Evolutionary conservation across 1,284 basidiomycete species (phyloP), one percentile per base, ranked within the genome.

Genomic region (Marasmius sp.): DNA sequence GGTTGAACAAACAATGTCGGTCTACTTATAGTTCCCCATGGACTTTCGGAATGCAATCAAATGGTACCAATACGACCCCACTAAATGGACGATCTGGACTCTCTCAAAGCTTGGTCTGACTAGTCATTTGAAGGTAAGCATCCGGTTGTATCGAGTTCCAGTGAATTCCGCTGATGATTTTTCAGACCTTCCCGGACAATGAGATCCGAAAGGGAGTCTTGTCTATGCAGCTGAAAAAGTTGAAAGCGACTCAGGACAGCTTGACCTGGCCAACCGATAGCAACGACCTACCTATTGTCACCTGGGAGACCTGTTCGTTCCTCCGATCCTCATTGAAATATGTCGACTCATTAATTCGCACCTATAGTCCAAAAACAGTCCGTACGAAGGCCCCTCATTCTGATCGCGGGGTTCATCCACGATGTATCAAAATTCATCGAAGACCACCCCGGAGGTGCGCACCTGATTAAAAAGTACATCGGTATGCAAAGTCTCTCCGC

Each of bases 1-100:
- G 38, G 43, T 57, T 60, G 33, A 8, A 11, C 37, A 8, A 51
- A 16, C 16, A 56, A 22, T 43, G 36, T 34, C 58, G 12, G 20
- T 52, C n/a, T 54, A 11, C 41, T 27, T 10, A 3, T 34, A 95
- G 76, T 94, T 95, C 85, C 93, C 93, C 10, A 93, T 93, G 91
- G 95, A 97, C 77, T 97, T 93, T 81, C 85, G 95, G 48, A 96
- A 96, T 71, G 94, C 93, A 48, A 93, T 95, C 81, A 92, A 83
- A 76, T 95, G 92, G 92, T 94, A 92, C 73, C 93, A 95, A 74
- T 95, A 94, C 70, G 91, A 93, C 69, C 91, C 89, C 7, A 92
- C 90, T 16, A 95, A 97, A 77, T 95, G 94, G 93, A 93, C 95
- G 79, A 97, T 97, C 76, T 87, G 81, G 81, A 77, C 79, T 33